Conservation (phyloP, 2,329 filamentous ascomycete genomes). For the Pseudovirgaria hyperparasitica region DNA sequence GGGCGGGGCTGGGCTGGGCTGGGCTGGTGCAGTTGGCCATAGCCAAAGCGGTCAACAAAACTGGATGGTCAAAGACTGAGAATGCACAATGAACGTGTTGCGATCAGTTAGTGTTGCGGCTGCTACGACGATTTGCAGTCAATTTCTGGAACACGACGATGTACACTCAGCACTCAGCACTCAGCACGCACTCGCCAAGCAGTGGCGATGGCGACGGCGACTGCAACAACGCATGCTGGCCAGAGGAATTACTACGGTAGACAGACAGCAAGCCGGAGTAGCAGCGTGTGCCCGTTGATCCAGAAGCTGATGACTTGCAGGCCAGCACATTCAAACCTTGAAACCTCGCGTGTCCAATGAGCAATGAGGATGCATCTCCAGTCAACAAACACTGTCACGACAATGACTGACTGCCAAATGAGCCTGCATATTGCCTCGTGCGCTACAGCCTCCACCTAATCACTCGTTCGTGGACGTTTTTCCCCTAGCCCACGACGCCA, state of each 20-base stretch:
- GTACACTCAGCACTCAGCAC: too few species aligned
- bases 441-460: background rate
- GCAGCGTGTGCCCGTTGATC: background rate
- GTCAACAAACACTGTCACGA: background rate
- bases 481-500: constrained; percentile 13
- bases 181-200: too few species aligned
- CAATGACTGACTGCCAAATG: background rate
- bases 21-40: too few species aligned
- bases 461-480: background rate
- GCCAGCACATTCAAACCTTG: constrained; percentile 6
- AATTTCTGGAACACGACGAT: too few species aligned
- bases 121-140: too few species aligned
- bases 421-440: background rate
- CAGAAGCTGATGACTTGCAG: constrained; percentile 6
- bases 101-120: too few species aligned
- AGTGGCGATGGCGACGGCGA: too few species aligned
- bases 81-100: too few species aligned
- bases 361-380: background rate
- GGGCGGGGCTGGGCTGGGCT: too few species aligned
- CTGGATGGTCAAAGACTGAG: too few species aligned
- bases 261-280: constrained; percentile 8
- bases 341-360: constrained; percentile 3
- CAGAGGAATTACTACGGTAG: constrained; percentile 5
- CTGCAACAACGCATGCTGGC: constrained; percentile 4
- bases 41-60: too few species aligned